Conservation (phyloP, 2,329 filamentous ascomycete species). For the Gliomastix tumulicola region DNA sequence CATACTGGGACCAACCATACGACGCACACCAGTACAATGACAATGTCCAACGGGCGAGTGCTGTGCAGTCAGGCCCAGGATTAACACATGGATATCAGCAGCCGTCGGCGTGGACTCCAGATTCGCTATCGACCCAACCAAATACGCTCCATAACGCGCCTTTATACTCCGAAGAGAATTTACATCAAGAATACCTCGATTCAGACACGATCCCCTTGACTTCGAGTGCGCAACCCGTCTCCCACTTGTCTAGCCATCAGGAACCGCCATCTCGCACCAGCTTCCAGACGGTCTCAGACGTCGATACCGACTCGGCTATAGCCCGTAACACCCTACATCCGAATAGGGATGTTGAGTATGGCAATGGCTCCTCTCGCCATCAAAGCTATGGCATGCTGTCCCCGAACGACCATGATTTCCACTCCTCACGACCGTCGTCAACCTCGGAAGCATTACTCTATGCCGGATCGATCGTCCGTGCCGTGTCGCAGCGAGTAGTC, state of each 20-base stretch:
- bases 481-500: conserved; percentile 95
- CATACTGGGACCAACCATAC: conserved; percentile 46
- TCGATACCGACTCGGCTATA: conserved; percentile 48
- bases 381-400: conserved; percentile 50
- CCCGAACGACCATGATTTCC: conserved; percentile 41
- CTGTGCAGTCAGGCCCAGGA: too few species aligned
- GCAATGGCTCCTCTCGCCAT: conserved; percentile 39
- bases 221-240: conserved; percentile 46
- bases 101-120: too few species aligned
- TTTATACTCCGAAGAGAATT: too few species aligned
- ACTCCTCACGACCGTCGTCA: conserved; percentile 54
- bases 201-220: conserved; percentile 54
- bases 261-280: conserved; percentile 42
- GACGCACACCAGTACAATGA: too few species aligned
- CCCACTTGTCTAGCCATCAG: conserved; percentile 29
- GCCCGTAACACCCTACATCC: conserved; percentile 46
- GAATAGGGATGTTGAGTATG: conserved; percentile 50
- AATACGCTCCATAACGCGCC: too few species aligned
- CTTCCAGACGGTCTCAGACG: conserved; percentile 48
- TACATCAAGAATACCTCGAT: conserved; percentile 36
- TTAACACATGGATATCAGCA: too few species aligned
- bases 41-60: too few species aligned
- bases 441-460: conserved; percentile 56
- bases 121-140: too few species aligned
- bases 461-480: conserved; percentile 69